Evolutionary conservation across 1,284 basidiomycete genomes (phyloP).

Genomic region (Mycena citricolor): DNA sequence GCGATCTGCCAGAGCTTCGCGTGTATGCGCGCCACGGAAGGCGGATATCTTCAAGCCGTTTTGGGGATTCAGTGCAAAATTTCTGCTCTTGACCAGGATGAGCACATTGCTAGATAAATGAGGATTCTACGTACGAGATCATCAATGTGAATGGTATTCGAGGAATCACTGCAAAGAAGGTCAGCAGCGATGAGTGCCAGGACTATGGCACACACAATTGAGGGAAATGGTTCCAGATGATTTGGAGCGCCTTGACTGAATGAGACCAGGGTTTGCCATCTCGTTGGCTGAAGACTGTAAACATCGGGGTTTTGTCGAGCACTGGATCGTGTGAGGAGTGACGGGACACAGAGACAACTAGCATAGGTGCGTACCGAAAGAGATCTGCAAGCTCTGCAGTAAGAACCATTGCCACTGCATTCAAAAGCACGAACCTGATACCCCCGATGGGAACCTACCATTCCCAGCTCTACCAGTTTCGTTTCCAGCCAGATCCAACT

Average conservation of each 20-base stretch:
- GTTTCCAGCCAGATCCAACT: constrained; percentile 91
- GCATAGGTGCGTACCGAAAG: constrained; percentile 40
- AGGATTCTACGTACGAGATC: constrained; percentile 57
- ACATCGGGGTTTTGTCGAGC: constrained; percentile 87
- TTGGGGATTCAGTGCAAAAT: constrained; percentile 84
- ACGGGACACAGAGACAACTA: not conserved
- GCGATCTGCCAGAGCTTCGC: constrained; percentile 58
- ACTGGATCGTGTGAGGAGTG: constrained; percentile 42
- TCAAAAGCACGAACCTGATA: constrained; percentile 56
- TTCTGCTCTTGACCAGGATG: constrained; percentile 46
- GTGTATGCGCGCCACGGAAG: constrained; percentile 74
- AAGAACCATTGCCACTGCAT: not conserved
- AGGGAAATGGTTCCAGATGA: constrained; percentile 86
- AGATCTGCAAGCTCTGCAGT: constrained; percentile 19
- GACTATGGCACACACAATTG: constrained; percentile 57
- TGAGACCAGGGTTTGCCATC: constrained; percentile 78
- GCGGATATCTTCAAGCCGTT: constrained; percentile 84
- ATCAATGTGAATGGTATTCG: constrained; percentile 87
- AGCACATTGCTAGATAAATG: not conserved
- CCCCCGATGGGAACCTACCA: constrained; percentile 69
- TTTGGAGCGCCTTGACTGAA: constrained; percentile 80
- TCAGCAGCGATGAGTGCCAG: not conserved
- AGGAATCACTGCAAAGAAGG: constrained; percentile 49
- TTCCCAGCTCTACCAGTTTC: constrained; percentile 85
- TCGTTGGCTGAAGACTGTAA: constrained; percentile 77